phyloP scores from a whole-genome alignment of 352 stramenopile species.

The Peronospora destructor region DNA sequence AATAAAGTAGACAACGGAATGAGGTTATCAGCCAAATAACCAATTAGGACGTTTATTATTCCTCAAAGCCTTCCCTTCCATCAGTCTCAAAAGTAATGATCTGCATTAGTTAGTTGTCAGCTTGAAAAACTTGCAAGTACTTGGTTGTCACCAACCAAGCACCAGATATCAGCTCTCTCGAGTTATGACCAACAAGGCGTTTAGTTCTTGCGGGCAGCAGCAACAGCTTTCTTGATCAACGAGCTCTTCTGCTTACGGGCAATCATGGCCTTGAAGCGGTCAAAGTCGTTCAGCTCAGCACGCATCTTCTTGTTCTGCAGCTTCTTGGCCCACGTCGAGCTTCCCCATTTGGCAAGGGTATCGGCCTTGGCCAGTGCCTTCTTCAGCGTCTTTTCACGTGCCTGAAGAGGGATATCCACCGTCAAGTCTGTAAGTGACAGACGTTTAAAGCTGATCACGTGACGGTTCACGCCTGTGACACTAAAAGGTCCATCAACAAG shows the following conservation, averaged over 20 bases:
- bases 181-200: not conserved
- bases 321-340: slow-evolving; percentile 97
- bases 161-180: slow-evolving; percentile 2
- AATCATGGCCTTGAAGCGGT: slow-evolving; percentile 99
- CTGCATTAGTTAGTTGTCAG: not conserved
- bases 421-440: slow-evolving; percentile 96
- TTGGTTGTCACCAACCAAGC: slow-evolving; percentile 3
- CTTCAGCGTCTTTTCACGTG: slow-evolving; percentile 92
- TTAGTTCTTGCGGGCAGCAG: slow-evolving; percentile 77
- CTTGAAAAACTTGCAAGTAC: slow-evolving; percentile 5
- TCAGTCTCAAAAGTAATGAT: not conserved
- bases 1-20: slow-evolving; percentile 1
- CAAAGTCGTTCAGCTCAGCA: slow-evolving; percentile 94
- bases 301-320: slow-evolving; percentile 94
- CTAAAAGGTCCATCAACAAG: slow-evolving; percentile 95
- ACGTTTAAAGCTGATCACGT: slow-evolving; percentile 98
- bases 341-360: slow-evolving; percentile 93
- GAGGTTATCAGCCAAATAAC: slow-evolving; percentile 31
- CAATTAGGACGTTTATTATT: slow-evolving; percentile 40
- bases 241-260: slow-evolving; percentile 97
- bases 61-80: slow-evolving; percentile 11
- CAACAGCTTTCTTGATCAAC: slow-evolving; percentile 89
- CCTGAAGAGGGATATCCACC: slow-evolving; percentile 92
- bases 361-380: slow-evolving; percentile 83
- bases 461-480: slow-evolving; percentile 94